A percentile compares a stretch with the other conserved stretches of the same genome.
These are phyloP conservation scores for Plasmodium adleri DNA, from an alignment of 169 alveolate species.

Conservation along the genomic window DNA sequence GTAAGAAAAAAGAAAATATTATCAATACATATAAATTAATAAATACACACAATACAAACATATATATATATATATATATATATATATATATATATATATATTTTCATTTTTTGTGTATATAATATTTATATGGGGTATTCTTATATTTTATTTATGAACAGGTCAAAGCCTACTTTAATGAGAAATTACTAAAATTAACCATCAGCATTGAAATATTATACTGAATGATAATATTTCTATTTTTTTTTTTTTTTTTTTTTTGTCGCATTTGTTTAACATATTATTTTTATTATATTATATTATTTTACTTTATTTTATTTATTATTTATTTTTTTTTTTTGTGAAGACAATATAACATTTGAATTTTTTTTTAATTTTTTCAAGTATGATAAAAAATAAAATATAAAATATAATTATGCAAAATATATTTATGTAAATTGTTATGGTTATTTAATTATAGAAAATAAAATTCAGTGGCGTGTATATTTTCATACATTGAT, in stretches of 20 bases:
- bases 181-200: slow-evolving; percentile 38
- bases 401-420: no score
- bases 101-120: background rate
- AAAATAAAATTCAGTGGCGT: no score
- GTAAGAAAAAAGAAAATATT: slow-evolving; percentile 20
- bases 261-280: background rate
- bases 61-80: slow-evolving; percentile 2
- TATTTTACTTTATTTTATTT: no score
- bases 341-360: no score
- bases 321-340: no score
- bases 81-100: background rate
- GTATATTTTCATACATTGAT: no score
- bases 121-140: background rate
- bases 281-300: no score
- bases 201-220: slow-evolving; percentile 61
- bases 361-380: no score
- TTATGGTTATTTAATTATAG: no score
- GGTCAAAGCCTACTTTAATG: slow-evolving; percentile 72
- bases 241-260: background rate
- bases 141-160: slow-evolving; percentile 7
- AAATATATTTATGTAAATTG: no score
- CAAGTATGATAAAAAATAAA: no score
- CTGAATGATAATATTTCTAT: background rate
- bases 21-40: background rate
- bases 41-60: no score